Conservation (phyloP, 2,329 filamentous ascomycete species). For the Thelonectria rubi region DNA sequence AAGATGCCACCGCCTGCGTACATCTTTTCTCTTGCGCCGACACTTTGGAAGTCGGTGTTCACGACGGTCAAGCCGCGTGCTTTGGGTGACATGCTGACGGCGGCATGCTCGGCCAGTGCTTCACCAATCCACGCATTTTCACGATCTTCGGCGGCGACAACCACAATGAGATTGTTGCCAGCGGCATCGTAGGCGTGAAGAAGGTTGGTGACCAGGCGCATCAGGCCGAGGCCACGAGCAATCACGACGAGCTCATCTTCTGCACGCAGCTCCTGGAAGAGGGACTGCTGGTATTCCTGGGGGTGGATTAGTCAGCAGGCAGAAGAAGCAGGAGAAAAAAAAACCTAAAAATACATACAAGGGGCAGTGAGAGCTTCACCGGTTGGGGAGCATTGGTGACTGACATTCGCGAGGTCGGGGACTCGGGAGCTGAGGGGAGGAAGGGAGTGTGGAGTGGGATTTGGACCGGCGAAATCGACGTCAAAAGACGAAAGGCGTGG, state of each 20-base stretch:
- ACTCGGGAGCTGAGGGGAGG: conserved; percentile 15
- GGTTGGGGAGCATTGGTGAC: conserved; percentile 67
- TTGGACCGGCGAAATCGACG: neutral
- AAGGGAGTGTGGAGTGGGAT: conserved; percentile 23
- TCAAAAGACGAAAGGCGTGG: neutral
- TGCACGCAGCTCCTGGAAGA: conserved; percentile 87
- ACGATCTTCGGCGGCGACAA: conserved; percentile 88
- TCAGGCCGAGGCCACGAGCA: conserved; percentile 88
- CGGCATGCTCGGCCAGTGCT: conserved; percentile 93
- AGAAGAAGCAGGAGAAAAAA: neutral
- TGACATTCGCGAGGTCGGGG: conserved; percentile 56
- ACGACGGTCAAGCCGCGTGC: conserved; percentile 89
- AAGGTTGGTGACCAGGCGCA: conserved; percentile 93
- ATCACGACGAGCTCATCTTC: conserved; percentile 96
- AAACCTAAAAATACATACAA: conserved; percentile 40
- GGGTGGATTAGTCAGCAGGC: conserved; percentile 26
- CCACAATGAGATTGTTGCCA: conserved; percentile 88
- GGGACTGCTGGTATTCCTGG: conserved; percentile 89
- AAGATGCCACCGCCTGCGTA: conserved; percentile 91
- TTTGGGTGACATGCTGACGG: conserved; percentile 82
- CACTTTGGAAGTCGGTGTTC: conserved; percentile 93
- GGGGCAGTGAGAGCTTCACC: conserved; percentile 82
- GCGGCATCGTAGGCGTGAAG: conserved; percentile 96
- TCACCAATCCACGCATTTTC: conserved; percentile 99
- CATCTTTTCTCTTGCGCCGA: conserved; percentile 88